These are phyloP conservation scores for Penicillium sp. DNA, from an alignment of 2,329 filamentous ascomycete genomes.

Conservation along the genomic window DNA sequence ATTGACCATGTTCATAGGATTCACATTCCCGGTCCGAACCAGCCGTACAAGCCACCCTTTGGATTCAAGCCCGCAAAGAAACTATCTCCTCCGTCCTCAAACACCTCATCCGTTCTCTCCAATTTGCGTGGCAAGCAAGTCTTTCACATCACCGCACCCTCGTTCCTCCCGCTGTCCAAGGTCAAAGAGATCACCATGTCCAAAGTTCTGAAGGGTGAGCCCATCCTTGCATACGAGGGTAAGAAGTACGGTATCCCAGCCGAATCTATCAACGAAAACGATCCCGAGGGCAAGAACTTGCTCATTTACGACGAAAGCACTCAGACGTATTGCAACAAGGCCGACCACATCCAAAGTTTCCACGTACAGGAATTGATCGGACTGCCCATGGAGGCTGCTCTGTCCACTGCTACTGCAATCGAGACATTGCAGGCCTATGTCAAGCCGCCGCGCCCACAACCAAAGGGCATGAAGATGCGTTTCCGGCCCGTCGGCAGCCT, in stretches of 20 bases:
- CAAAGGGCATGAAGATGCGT: slow-evolving; percentile 47
- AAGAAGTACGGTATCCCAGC: slow-evolving; percentile 44
- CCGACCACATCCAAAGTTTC: slow-evolving; percentile 34
- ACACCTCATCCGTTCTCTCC: slow-evolving; percentile 37
- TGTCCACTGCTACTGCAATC: slow-evolving; percentile 24
- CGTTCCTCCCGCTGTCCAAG: slow-evolving; percentile 45
- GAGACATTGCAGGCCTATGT: slow-evolving; percentile 30
- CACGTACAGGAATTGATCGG: slow-evolving; percentile 41
- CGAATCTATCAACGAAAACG: slow-evolving; percentile 33
- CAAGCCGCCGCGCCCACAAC: slow-evolving; percentile 43
- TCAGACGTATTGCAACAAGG: slow-evolving; percentile 35
- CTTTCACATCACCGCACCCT: slow-evolving; percentile 51
- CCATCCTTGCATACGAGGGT: slow-evolving; percentile 46
- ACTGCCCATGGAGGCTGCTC: slow-evolving; percentile 27
- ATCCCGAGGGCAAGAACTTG: slow-evolving; percentile 33
- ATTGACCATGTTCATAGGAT: slow-evolving; percentile 15
- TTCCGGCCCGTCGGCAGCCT: slow-evolving; percentile 46
- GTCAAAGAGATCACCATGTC: slow-evolving; percentile 48
- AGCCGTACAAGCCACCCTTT: slow-evolving; percentile 45
- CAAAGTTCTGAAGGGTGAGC: slow-evolving; percentile 42
- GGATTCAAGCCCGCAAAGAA: slow-evolving; percentile 45
- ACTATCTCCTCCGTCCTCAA: slow-evolving; percentile 34
- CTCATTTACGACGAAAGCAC: slow-evolving; percentile 40
- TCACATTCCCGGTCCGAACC: slow-evolving; percentile 28
- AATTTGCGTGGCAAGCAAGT: slow-evolving; percentile 49